Evolutionary conservation across 768 basidiomycete genomes (phyloP), one percentile per base, ranked within the genome.

Genomic region (Suillus plorans): DNA sequence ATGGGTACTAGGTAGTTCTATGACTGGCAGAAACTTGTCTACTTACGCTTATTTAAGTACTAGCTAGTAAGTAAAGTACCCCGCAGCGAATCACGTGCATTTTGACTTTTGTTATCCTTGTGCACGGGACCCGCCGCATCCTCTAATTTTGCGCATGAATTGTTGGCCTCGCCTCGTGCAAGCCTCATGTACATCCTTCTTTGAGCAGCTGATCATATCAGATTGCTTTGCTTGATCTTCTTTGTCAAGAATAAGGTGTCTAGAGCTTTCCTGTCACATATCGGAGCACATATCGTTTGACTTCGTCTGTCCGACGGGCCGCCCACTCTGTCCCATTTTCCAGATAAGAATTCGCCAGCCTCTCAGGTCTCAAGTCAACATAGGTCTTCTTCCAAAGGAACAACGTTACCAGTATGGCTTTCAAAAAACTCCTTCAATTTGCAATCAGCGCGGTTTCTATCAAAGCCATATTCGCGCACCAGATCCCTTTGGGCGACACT

Each of bases 401-500:
- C 58, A 59, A 42, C 41, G 25, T 31, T 36, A 31, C 5, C 18
- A 28, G 25, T 28, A 59, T 59, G 58, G 1, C 42, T 41, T 59
- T 42, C 25, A 59, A 42, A 44, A 59, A 18, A 20, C 22, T 59
- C 41, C 18, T 59, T 31, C 58, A 59, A 7, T 42, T 59, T 28
- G 58, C 18, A 6, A 42, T 59, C 42, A 42, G 42, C 25, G 49
- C 64, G 57, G 14, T 39, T 42, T 55, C 53, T 36, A 3, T 36
- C 34, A 34, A 12, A n/a, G 5, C 28, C 25, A 41, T 42, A 20
- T 42, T 59, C 9, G 39, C 58, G 18, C 58, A 69, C 12, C 62
- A 67, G 16, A 45, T 53, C 10, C 66, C 69, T 50, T 44, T 73
- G 37, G 59, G 31, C 25, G 37, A 41, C 53, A 31, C 61, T 16